phyloP scores from a whole-genome alignment of 345 rosid genomes.

The Arabidopsis thaliana region DNA sequence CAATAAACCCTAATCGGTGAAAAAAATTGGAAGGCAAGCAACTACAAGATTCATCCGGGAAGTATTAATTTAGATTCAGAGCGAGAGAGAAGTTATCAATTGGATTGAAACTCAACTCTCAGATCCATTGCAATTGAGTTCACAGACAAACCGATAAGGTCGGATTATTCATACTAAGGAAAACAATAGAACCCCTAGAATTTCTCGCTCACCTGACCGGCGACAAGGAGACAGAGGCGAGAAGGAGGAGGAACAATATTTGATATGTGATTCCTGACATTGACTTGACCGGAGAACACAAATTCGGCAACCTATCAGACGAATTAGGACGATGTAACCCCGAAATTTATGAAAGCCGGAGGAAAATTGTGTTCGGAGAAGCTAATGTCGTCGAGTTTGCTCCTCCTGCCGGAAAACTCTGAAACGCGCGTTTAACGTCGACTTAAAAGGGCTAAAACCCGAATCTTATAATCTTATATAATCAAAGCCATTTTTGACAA shows the following conservation, averaged over 20 bases:
- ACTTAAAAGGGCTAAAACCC: too few species aligned
- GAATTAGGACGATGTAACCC: background rate
- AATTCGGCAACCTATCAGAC: background rate
- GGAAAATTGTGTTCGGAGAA: background rate
- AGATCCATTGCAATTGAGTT: constrained; percentile 17
- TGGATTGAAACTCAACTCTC: constrained; percentile 12
- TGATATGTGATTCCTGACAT: constrained; percentile 24
- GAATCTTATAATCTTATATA: too few species aligned
- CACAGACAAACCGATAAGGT: background rate
- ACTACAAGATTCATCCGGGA: constrained; percentile 12
- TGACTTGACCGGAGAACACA: constrained; percentile 25
- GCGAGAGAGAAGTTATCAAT: background rate
- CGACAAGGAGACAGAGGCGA: constrained; percentile 21
- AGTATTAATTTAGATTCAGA: background rate
- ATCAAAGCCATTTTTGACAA: too few species aligned
- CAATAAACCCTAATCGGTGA: constrained; percentile 10
- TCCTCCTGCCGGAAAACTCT: constrained; percentile 9
- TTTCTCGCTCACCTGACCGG: constrained; percentile 36
- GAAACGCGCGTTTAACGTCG: constrained; percentile 4
- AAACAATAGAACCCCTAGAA: background rate
- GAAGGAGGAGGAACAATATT: constrained; percentile 17
- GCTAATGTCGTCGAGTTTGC: constrained; percentile 9
- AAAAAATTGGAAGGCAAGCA: background rate
- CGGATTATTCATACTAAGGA: background rate
- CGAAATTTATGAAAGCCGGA: background rate